phyloP scores from a whole-genome alignment of 306 rosid genomes.

The Corylus heterophylla region DNA sequence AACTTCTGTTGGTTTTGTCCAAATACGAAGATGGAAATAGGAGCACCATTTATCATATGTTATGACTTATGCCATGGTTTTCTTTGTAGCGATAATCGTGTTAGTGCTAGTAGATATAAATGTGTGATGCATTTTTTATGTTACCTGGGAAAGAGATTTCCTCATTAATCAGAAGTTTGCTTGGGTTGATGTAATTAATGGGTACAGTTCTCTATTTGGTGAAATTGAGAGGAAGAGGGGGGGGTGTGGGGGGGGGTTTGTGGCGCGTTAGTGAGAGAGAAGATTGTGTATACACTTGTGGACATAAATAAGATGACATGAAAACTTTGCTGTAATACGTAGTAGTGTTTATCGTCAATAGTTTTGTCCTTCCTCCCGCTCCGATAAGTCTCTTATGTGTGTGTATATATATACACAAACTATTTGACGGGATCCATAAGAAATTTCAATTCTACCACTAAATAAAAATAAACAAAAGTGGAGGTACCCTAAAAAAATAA shows the following conservation, averaged over 20 bases:
- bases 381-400: too few species aligned
- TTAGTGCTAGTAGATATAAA: not conserved
- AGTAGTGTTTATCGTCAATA: not conserved
- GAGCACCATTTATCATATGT: not conserved
- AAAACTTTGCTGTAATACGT: not conserved
- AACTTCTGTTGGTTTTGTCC: not conserved
- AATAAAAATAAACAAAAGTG: too few species aligned
- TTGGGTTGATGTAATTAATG: not conserved
- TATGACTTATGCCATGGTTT: not conserved
- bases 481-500: too few species aligned
- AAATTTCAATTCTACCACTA: too few species aligned
- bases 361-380: not conserved
- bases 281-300: not conserved
- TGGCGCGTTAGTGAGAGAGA: too few species aligned
- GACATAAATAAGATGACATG: not conserved
- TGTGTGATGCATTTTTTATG: not conserved
- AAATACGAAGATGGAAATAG: constrained; percentile 1
- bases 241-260: too few species aligned
- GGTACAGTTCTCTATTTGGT: not conserved
- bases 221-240: not conserved
- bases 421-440: too few species aligned
- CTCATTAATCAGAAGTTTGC: not conserved
- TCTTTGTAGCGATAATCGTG: not conserved
- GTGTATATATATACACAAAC: too few species aligned
- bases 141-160: not conserved